Percentiles rank a stretch among this genome's conserved stretches.
Conservation (phyloP, 495 filamentous ascomycete species). For the Aspergillus cristatus region DNA sequence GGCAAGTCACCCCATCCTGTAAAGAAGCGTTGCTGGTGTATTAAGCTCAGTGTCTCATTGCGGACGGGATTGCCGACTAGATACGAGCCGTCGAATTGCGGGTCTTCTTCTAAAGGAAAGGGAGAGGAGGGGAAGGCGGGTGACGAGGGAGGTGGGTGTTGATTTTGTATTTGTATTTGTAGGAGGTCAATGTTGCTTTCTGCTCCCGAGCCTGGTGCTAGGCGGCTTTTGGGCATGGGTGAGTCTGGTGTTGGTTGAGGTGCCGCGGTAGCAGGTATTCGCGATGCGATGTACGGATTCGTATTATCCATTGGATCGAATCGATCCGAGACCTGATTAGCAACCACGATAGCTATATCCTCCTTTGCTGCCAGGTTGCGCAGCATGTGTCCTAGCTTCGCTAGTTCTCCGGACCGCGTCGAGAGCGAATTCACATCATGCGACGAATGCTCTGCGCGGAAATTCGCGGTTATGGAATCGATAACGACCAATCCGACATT, state of each 20-base stretch:
- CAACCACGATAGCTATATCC: slow-evolving; percentile 75
- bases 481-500: slow-evolving; percentile 73
- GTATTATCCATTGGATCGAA: slow-evolving; percentile 39
- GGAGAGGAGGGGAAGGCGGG: slow-evolving; percentile 21
- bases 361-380: slow-evolving; percentile 63
- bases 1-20: slow-evolving; percentile 71
- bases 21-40: slow-evolving; percentile 89
- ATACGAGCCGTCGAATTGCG: slow-evolving; percentile 30
- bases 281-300: background rate
- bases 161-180: slow-evolving; percentile 9
- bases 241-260: slow-evolving; percentile 7
- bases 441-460: slow-evolving; percentile 66
- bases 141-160: slow-evolving; percentile 17
- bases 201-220: slow-evolving; percentile 9
- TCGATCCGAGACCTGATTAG: slow-evolving; percentile 93
- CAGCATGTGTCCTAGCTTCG: slow-evolving; percentile 65
- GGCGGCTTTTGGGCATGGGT: slow-evolving; percentile 11
- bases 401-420: slow-evolving; percentile 55
- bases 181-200: slow-evolving; percentile 1
- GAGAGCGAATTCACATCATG: slow-evolving; percentile 29
- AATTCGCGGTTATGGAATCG: slow-evolving; percentile 91
- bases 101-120: slow-evolving; percentile 25
- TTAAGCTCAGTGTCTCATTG: slow-evolving; percentile 52
- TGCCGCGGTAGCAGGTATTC: background rate
- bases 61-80: slow-evolving; percentile 28